These are phyloP conservation scores for Diaporthe sp. DNA, from an alignment of 2,329 filamentous ascomycete genomes.

Conservation along the genomic window DNA sequence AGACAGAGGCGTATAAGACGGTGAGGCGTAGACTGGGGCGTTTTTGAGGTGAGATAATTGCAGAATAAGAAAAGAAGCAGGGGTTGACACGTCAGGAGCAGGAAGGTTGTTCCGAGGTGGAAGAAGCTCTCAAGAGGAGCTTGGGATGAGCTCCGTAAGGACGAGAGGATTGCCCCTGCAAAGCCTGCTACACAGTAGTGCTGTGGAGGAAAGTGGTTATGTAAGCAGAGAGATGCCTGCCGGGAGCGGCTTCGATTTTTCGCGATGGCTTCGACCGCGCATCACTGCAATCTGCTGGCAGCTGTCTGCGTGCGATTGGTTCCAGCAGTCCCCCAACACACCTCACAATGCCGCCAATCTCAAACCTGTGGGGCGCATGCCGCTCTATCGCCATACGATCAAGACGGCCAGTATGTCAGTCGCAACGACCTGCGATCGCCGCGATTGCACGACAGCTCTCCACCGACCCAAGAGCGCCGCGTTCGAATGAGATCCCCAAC, in stretches of 20 bases:
- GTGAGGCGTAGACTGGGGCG: background rate
- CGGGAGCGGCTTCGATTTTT: constrained; percentile 17
- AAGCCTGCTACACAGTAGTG: too few relatives aligned
- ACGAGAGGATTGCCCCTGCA: background rate
- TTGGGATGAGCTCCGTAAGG: background rate
- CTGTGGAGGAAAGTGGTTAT: background rate
- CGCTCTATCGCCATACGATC: constrained; percentile 53
- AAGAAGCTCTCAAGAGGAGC: background rate
- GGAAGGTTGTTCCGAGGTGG: background rate
- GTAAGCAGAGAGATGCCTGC: background rate
- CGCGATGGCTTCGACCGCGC: constrained; percentile 25
- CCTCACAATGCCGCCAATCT: constrained; percentile 63
- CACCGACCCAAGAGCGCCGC: constrained; percentile 37
- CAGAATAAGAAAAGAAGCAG: constrained; percentile 9
- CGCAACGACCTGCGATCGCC: constrained; percentile 40
- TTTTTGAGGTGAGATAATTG: background rate
- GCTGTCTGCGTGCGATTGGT: constrained; percentile 1
- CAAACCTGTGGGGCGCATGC: constrained; percentile 58
- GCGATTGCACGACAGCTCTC: constrained; percentile 42
- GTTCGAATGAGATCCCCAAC: constrained; percentile 22
- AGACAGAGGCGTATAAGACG: constrained; percentile 5
- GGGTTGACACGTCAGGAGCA: background rate
- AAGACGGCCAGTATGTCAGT: constrained; percentile 42
- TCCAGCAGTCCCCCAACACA: constrained; percentile 33
- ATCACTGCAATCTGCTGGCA: background rate